phyloP scores from a whole-genome alignment of 202 grass and related monocot genomes.

The Schoenoplectus tabernaemontani region DNA sequence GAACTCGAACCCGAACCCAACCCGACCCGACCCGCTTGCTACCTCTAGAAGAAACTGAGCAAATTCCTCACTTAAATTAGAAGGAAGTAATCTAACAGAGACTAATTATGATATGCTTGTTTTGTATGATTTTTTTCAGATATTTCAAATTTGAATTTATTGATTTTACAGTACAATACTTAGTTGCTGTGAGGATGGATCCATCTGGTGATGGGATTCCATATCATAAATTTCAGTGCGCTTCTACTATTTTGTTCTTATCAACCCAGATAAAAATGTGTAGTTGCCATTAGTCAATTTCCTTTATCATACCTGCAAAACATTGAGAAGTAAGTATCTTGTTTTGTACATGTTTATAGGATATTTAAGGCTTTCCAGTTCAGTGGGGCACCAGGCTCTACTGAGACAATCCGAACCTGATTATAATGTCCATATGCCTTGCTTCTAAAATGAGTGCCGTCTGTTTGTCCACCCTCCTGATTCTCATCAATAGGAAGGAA shows the following conservation, averaged over 20 bases:
- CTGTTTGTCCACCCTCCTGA: too few relatives aligned
- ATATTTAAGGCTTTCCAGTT: not conserved
- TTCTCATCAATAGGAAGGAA: not conserved
- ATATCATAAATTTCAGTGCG: slow-evolving; percentile 30
- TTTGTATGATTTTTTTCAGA: not conserved
- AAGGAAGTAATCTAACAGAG: not conserved
- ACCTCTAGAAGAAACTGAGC: not conserved
- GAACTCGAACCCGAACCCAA: too few relatives aligned
- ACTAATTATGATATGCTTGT: not conserved
- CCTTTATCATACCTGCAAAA: not conserved
- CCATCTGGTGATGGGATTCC: slow-evolving; percentile 84
- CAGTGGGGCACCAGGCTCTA: too few relatives aligned
- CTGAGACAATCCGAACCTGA: too few relatives aligned
- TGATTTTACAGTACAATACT: slow-evolving; percentile 56
- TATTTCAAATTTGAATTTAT: not conserved
- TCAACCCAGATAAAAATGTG: not conserved
- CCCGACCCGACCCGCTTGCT: too few relatives aligned
- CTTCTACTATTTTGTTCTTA: not conserved
- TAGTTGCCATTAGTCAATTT: too few relatives aligned
- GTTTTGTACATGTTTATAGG: not conserved
- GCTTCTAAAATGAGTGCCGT: not conserved
- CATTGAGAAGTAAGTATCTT: not conserved
- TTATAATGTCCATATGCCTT: not conserved
- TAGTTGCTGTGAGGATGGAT: slow-evolving; percentile 80
- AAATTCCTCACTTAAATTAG: not conserved